Evolutionary conservation across 139 green algal genomes (phyloP).

Genomic region (Auxenochlorella protothecoides): DNA sequence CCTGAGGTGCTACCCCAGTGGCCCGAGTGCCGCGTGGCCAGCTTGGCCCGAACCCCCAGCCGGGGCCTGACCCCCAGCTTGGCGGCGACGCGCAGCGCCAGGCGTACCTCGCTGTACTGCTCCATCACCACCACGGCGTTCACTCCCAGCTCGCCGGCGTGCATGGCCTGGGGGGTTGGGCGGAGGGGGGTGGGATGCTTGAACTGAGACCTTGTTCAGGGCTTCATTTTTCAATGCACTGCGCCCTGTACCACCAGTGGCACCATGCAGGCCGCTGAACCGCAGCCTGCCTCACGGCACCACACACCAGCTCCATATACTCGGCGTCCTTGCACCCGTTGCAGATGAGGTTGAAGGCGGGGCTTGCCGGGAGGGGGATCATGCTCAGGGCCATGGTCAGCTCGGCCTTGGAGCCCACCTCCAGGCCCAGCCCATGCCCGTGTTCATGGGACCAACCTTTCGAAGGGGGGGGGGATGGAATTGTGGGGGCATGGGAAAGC

Average conservation of each 20-base stretch:
- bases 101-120: conserved; percentile 37
- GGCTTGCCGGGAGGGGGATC: not conserved
- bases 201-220: no score
- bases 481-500: no score
- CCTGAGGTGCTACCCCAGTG: conserved; percentile 60
- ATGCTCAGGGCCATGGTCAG: conserved; percentile 42
- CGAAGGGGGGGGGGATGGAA: no score
- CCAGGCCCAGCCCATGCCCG: conserved; percentile 33
- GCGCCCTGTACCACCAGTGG: no score
- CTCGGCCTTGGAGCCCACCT: conserved; percentile 58
- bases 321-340: conserved; percentile 61
- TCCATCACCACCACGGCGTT: conserved; percentile 53
- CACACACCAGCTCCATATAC: conserved; percentile 50
- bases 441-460: no score
- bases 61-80: conserved; percentile 23
- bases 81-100: conserved; percentile 9
- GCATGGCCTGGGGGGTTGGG: conserved; percentile 20
- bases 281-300: not conserved
- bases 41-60: conserved; percentile 49
- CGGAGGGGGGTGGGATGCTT: no score
- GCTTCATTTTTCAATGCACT: no score
- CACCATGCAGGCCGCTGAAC: no score
- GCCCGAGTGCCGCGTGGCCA: conserved; percentile 44
- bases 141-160: conserved; percentile 38
- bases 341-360: conserved; percentile 41